Evolutionary conservation across 2,329 filamentous ascomycete genomes (phyloP).

Genomic region (Neoscytalidium dimidiatum): DNA sequence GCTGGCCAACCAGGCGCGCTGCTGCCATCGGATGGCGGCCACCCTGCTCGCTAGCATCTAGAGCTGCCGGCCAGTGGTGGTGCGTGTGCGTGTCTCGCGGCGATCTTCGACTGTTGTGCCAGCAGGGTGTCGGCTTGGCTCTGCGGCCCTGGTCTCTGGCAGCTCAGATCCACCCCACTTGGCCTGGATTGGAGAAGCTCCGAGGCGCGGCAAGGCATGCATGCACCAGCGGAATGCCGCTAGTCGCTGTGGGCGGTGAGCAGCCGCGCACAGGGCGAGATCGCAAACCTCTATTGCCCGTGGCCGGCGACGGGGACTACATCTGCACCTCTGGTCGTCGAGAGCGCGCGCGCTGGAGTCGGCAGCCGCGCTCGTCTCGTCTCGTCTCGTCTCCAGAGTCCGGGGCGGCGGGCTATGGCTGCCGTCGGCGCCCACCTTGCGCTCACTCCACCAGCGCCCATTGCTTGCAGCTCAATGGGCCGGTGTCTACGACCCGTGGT

Average conservation of each 20-base stretch:
- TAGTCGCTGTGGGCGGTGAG: slow-evolving; percentile 8
- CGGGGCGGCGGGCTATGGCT: slow-evolving; percentile 9
- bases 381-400: slow-evolving; percentile 13
- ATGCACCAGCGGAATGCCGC: slow-evolving; percentile 9
- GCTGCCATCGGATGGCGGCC: slow-evolving; percentile 13
- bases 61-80: slow-evolving; percentile 2
- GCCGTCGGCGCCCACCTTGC: no score
- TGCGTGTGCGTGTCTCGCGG: slow-evolving; percentile 5
- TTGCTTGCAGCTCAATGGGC: background rate
- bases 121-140: slow-evolving; percentile 8
- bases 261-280: slow-evolving; percentile 3
- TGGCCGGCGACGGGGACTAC: background rate
- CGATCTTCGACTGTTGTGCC: slow-evolving; percentile 14
- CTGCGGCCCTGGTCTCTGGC: background rate
- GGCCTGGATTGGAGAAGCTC: background rate
- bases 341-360: no score
- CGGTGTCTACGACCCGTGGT: background rate
- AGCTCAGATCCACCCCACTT: slow-evolving; percentile 17
- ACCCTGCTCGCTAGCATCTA: slow-evolving; percentile 1
- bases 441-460: no score
- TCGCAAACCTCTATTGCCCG: background rate
- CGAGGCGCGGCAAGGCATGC: slow-evolving; percentile 7
- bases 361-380: no score
- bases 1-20: slow-evolving; percentile 12
- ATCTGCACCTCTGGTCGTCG: no score